Conservation (phyloP, 2,329 filamentous ascomycete species). For the Grosmannia huntii region DNA sequence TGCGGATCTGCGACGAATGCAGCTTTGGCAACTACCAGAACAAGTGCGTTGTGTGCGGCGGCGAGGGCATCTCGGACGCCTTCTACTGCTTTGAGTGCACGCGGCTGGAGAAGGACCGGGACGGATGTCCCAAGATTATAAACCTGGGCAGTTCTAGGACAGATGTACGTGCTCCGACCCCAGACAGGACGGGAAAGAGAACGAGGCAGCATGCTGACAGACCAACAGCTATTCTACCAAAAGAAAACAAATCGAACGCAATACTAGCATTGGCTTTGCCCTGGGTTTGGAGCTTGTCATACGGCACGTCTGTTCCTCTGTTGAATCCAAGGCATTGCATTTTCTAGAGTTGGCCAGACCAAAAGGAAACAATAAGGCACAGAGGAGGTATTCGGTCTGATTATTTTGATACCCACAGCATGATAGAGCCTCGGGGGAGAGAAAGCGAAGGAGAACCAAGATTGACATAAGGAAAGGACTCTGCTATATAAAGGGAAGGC, state of each 20-base stretch:
- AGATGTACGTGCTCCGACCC: slow-evolving; percentile 49
- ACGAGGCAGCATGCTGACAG: background rate
- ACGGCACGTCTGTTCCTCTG: background rate
- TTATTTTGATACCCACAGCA: slow-evolving; percentile 6
- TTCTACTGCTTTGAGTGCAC: slow-evolving; percentile 99
- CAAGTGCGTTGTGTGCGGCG: slow-evolving; percentile 97
- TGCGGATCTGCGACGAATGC: slow-evolving; percentile 98
- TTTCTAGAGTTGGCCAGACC: background rate
- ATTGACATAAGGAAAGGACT: background rate
- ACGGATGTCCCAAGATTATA: slow-evolving; percentile 98
- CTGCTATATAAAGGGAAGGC: background rate
- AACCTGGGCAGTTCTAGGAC: slow-evolving; percentile 92
- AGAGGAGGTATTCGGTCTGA: background rate
- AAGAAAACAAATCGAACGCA: slow-evolving; percentile 52
- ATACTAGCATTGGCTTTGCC: slow-evolving; percentile 37
- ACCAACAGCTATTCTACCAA: slow-evolving; percentile 45
- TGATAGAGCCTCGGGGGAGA: background rate
- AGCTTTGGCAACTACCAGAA: slow-evolving; percentile 99
- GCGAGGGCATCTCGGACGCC: slow-evolving; percentile 88
- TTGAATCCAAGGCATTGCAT: background rate
- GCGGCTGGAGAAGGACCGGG: slow-evolving; percentile 86
- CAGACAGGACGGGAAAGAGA: background rate
- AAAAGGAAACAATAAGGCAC: background rate
- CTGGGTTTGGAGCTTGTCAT: slow-evolving; percentile 32
- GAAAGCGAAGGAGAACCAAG: background rate